These are phyloP conservation scores for Backusella tuberculispora DNA, from an alignment of 192 early-diverging fungal species.

Conservation along the genomic window DNA sequence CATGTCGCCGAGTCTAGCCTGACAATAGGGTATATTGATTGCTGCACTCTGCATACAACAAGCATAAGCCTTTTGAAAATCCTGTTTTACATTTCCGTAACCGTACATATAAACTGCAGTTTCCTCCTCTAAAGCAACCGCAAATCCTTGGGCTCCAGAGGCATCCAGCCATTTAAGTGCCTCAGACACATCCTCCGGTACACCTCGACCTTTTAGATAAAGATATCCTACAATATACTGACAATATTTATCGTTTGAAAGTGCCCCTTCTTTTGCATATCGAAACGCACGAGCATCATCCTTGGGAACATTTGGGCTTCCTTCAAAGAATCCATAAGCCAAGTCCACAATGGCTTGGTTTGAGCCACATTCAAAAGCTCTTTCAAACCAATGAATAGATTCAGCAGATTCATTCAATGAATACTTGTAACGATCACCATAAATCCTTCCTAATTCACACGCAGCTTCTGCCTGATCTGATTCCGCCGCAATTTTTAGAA, in stretches of 20 bases:
- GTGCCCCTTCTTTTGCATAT: slow-evolving; percentile 35
- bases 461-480: slow-evolving; percentile 27
- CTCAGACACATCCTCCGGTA: slow-evolving; percentile 7
- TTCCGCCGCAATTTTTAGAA: slow-evolving; percentile 22
- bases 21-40: slow-evolving; percentile 21
- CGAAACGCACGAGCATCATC: slow-evolving; percentile 34
- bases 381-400: slow-evolving; percentile 33
- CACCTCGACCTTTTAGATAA: slow-evolving; percentile 32
- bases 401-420: slow-evolving; percentile 11
- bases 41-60: slow-evolving; percentile 15
- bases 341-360: slow-evolving; percentile 35
- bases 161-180: slow-evolving; percentile 32
- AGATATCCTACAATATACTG: slow-evolving; percentile 41
- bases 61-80: slow-evolving; percentile 31
- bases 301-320: not conserved
- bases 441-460: slow-evolving; percentile 36
- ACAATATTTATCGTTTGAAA: slow-evolving; percentile 34
- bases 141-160: slow-evolving; percentile 30
- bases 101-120: slow-evolving; percentile 32
- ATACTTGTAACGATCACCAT: slow-evolving; percentile 39
- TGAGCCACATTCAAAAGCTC: slow-evolving; percentile 31
- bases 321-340: slow-evolving; percentile 39
- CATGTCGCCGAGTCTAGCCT: slow-evolving; percentile 36
- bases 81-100: slow-evolving; percentile 19
- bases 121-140: slow-evolving; percentile 35